Evolutionary conservation across 2,329 filamentous ascomycete species (phyloP), one percentile per base, ranked within the genome.

Genomic region (Conoideocrella luteorostrata): DNA sequence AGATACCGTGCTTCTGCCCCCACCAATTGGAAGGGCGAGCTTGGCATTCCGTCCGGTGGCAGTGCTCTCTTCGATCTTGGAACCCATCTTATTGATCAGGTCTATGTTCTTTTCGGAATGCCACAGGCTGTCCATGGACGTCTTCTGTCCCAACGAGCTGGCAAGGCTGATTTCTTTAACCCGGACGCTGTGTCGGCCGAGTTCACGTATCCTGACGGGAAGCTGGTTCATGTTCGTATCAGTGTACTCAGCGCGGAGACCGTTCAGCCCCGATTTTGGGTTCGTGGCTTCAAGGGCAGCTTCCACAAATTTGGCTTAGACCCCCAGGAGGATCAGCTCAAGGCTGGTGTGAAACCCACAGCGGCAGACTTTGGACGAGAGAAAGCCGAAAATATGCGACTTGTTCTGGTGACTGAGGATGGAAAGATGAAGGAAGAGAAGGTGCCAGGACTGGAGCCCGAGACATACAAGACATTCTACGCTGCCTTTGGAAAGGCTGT

Each of bases 31-130:
- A 89, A 89, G 70, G 76, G 72, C 30, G 61, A 60, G 12, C 69
- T 84, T 43, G 64, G 70, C 23, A 75, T 83, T 55, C 60, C 66
- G 15, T 70, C 81, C 13, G 86, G 81, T 10, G 80, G 82, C 30
- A 82, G 84, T 28, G 80, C 71, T 18, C 67, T 89, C 18, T 90
- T 84, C 56, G 86, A 90, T 55, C 70, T 91, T 1, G 86, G 86
- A 34, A 80, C 82, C 4, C 86, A 91, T 60, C 68, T 90, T 39
- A 70, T 90, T 40, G 86, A 91, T 62, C 86, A 91, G 65, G 80
- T 74, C 2, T 84, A 85, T 57, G 65, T 75, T 30, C 68, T 87
- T 4, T 86, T 89, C 49, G 86, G 86, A 15, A 65, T 80, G 56
- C 87, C 87, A 0, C 67, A 74, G 43, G 70, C 69, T 3, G 77